Conservation (phyloP, 148 eudicot genomes). For the Gaultheria prostrata region DNA sequence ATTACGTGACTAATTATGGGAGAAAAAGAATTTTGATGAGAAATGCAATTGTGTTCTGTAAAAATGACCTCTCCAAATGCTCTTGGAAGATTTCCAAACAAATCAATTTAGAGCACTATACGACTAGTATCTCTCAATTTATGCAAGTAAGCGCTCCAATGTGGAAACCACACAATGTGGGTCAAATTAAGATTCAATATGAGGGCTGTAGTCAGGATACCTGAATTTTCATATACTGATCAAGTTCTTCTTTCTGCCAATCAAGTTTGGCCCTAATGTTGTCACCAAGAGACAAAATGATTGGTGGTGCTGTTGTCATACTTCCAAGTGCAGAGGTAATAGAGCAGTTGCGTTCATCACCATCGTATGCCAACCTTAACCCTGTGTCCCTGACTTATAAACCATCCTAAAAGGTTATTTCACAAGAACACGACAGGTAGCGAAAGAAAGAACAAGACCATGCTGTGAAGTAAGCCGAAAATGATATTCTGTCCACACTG, state of each 20-base stretch:
- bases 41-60: not conserved
- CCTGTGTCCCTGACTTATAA: too few relatives aligned
- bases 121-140: not conserved
- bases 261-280: constrained; percentile 66
- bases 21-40: not conserved
- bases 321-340: constrained; percentile 86
- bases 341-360: constrained; percentile 88
- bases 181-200: not conserved
- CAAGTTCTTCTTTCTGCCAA: constrained; percentile 81
- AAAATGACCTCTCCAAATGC: not conserved
- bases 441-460: too few relatives aligned
- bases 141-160: not conserved
- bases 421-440: too few relatives aligned
- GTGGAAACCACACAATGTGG: not conserved
- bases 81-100: not conserved
- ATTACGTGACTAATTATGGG: not conserved
- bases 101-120: not conserved
- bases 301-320: constrained; percentile 55
- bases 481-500: too few relatives aligned
- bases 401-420: too few relatives aligned
- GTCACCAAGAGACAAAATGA: constrained; percentile 57
- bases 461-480: too few relatives aligned
- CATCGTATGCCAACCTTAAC: constrained; percentile 82
- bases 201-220: constrained; percentile 30
- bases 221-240: constrained; percentile 76